Evolutionary conservation across 805 yeast species (phyloP), one percentile per base, ranked within the genome.

Genomic region (Kodamaea fukazawae): DNA sequence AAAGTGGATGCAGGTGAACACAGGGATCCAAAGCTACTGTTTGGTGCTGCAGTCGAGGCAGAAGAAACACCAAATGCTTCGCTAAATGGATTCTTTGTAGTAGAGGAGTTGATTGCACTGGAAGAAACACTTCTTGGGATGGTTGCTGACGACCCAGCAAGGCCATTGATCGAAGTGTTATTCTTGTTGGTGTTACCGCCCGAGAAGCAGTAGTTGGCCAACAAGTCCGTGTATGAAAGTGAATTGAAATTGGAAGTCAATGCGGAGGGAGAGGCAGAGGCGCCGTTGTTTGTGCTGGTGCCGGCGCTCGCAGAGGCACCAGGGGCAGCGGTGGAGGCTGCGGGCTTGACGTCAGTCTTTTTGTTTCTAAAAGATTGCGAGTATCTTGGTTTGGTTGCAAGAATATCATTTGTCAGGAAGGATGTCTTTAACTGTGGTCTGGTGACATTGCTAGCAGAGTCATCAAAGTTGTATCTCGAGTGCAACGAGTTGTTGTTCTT

Each of bases 191-290:
- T 37, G 34, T 31, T 36, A 15, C 63, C 59, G 29, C 62, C 61
- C 37, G 57, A 60, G 49, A 65, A 65, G 45, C 71, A 65, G 40
- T 61, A 65, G 23, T 55, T 60, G 38, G 58, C 60, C 38, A 65
- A 49, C 42, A 65, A 54, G 44, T 62, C 67, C 2, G 66, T 51
- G 42, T 65, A 65, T 13, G 54, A 45, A 48, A 58, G 48, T 22
- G 60, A 49, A 40, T 20, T 49, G 51, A 41, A 60, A 52, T 26
- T 47, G 46, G 18, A 53, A 35, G 34, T 44, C 48, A 10, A 20
- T 20, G 23, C 23, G 23, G 38, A 31, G n/a, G 35, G 18, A 11
- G 26, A 29, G 28, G 36, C 11, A 3, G 36, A 8, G 11, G 16
- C n/a, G 28, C 10, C 28, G n/a, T 17, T 9, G 12, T 13, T 11